phyloP scores from a whole-genome alignment of 2,329 filamentous ascomycete species.

The Biscogniauxia sp. region DNA sequence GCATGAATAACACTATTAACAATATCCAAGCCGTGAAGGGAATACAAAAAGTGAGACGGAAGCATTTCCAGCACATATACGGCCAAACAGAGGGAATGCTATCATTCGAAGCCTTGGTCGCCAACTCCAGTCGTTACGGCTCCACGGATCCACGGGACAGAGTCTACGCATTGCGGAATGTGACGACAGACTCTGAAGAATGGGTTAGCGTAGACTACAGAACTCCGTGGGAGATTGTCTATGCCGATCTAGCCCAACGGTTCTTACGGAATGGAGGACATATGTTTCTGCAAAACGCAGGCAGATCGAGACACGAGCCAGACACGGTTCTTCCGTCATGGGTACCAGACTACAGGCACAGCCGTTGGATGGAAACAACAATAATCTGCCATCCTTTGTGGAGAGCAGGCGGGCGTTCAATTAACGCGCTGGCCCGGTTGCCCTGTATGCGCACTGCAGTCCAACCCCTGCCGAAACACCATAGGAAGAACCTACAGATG shows the following conservation, averaged over 20 bases:
- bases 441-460: not conserved
- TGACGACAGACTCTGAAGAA: slow-evolving; percentile 14
- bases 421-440: not conserved
- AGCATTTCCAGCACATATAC: slow-evolving; percentile 12
- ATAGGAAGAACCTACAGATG: slow-evolving; percentile 6
- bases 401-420: slow-evolving; percentile 7
- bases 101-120: slow-evolving; percentile 11
- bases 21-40: slow-evolving; percentile 19
- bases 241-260: not conserved
- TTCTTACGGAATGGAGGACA: not conserved
- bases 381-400: slow-evolving; percentile 4
- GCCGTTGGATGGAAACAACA: not conserved
- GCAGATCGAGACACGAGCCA: not conserved
- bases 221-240: slow-evolving; percentile 20
- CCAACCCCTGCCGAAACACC: not conserved
- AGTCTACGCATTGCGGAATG: slow-evolving; percentile 21
- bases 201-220: slow-evolving; percentile 25
- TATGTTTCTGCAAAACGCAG: not conserved
- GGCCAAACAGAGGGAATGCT: not conserved
- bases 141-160: slow-evolving; percentile 25
- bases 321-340: not conserved
- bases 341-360: not conserved
- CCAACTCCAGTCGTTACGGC: slow-evolving; percentile 15
- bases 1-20: slow-evolving; percentile 12
- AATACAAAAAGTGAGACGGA: slow-evolving; percentile 19